phyloP scores from a whole-genome alignment of 2,329 filamentous ascomycete genomes.

The Verticillium nonalfalfae region DNA sequence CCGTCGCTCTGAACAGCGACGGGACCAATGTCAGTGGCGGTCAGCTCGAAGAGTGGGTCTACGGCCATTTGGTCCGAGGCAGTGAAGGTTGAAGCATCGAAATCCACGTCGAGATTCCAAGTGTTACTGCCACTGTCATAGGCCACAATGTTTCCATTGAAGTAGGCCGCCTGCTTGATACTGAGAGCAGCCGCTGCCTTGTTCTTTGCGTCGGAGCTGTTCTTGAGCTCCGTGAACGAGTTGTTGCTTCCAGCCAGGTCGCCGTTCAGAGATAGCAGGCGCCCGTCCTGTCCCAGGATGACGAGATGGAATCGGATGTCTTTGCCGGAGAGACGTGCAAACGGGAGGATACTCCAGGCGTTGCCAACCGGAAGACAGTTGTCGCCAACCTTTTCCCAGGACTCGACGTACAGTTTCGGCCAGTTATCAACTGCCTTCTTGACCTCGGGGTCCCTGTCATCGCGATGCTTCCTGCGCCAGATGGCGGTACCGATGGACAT shows the following conservation, averaged over 20 bases:
- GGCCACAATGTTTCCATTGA: neutral
- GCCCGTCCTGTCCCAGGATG: neutral
- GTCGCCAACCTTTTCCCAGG: neutral
- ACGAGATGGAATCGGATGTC: conserved; percentile 10
- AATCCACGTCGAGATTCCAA: neutral
- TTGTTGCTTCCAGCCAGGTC: neutral
- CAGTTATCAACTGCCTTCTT: neutral
- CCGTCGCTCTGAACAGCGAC: neutral
- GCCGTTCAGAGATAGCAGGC: no score
- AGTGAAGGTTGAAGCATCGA: neutral
- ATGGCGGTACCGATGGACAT: neutral
- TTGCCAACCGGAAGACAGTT: neutral
- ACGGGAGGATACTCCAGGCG: neutral
- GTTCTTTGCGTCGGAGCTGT: neutral
- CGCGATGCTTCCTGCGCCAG: neutral
- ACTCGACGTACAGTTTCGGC: neutral
- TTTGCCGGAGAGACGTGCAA: conserved; percentile 5
- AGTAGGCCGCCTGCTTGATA: neutral
- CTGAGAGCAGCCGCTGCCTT: neutral
- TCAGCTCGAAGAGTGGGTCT: neutral
- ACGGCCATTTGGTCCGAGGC: neutral
- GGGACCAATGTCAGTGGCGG: neutral
- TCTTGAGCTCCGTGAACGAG: neutral
- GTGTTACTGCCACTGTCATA: neutral
- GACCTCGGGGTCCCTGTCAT: neutral